phyloP scores from a whole-genome alignment of 495 filamentous ascomycete species.

The Melanomma pulvis-pyrius region DNA sequence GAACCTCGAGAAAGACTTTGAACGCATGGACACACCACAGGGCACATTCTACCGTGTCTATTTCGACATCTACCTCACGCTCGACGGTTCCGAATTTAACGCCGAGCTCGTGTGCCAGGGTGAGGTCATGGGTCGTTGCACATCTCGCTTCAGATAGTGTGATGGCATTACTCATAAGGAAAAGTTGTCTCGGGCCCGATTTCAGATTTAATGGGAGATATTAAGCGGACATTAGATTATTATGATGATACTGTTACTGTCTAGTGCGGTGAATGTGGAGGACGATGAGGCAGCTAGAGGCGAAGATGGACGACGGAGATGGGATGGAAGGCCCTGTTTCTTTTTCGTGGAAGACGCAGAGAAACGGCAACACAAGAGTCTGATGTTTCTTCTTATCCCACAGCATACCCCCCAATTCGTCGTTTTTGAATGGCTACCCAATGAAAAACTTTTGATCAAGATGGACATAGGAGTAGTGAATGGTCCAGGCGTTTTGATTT shows the following conservation, averaged over 20 bases:
- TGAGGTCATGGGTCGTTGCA: slow-evolving; percentile 97
- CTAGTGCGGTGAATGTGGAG: not conserved
- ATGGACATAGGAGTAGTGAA: not conserved
- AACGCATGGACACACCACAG: slow-evolving; percentile 98
- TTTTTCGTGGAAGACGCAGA: not conserved
- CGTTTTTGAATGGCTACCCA: slow-evolving; percentile 1
- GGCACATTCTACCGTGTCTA: slow-evolving; percentile 95
- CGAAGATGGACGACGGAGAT: not conserved
- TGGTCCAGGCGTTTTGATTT: not conserved
- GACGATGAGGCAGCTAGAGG: not conserved
- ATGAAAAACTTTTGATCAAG: slow-evolving; percentile 1
- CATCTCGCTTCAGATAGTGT: slow-evolving; percentile 71
- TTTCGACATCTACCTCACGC: slow-evolving; percentile 85
- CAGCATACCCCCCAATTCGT: slow-evolving; percentile 9
- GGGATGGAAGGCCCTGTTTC: not conserved
- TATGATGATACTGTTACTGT: not conserved
- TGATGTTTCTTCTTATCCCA: not conserved
- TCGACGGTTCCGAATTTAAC: slow-evolving; percentile 97
- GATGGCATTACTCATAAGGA: not conserved
- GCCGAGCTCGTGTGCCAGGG: slow-evolving; percentile 98
- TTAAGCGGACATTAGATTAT: not conserved
- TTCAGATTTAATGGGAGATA: not conserved
- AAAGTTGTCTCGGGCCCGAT: not conserved
- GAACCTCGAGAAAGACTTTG: slow-evolving; percentile 98
- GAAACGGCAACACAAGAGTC: not conserved